Conservation (phyloP, 352 stramenopile species). For the Phytopythium kandeliae region DNA sequence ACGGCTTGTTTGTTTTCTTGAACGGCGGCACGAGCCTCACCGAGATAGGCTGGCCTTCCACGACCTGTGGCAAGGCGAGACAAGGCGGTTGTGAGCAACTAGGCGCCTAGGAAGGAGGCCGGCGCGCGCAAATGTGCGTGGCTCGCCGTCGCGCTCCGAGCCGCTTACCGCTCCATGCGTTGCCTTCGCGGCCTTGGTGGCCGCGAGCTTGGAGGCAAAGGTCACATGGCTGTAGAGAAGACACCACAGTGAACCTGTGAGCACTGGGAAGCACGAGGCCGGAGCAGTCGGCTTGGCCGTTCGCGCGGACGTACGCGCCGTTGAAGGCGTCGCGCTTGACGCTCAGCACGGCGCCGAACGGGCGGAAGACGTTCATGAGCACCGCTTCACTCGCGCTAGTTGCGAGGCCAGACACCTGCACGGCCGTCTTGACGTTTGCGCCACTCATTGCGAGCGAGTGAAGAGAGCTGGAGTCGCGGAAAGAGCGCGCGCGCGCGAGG, state of each 20-base stretch:
- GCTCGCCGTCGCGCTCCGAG: not conserved
- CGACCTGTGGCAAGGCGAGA: constrained; percentile 8
- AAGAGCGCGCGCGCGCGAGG: not conserved
- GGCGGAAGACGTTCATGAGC: constrained; percentile 54
- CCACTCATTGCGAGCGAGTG: not conserved
- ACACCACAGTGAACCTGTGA: not conserved
- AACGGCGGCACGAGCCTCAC: constrained; percentile 38
- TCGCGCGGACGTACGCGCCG: constrained; percentile 45
- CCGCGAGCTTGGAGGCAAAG: constrained; percentile 21
- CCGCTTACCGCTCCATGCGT: constrained; percentile 38
- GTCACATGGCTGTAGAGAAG: constrained; percentile 27
- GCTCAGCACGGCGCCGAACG: constrained; percentile 51
- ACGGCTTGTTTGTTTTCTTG: constrained; percentile 29
- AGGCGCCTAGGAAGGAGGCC: too few species aligned
- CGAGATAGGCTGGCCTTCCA: constrained; percentile 48
- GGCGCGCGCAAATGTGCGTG: too few species aligned
- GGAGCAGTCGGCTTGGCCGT: too few species aligned
- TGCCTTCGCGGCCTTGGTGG: constrained; percentile 28
- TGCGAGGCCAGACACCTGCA: constrained; percentile 50
- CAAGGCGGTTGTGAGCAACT: too few species aligned
- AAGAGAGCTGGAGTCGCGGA: not conserved
- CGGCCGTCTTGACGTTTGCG: constrained; percentile 9
- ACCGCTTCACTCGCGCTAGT: constrained; percentile 23
- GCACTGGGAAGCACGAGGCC: too few species aligned
- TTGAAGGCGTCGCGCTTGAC: constrained; percentile 37